These are phyloP conservation scores for Wilcoxina mikolae DNA, from an alignment of 495 filamentous ascomycete genomes.

Conservation along the genomic window DNA sequence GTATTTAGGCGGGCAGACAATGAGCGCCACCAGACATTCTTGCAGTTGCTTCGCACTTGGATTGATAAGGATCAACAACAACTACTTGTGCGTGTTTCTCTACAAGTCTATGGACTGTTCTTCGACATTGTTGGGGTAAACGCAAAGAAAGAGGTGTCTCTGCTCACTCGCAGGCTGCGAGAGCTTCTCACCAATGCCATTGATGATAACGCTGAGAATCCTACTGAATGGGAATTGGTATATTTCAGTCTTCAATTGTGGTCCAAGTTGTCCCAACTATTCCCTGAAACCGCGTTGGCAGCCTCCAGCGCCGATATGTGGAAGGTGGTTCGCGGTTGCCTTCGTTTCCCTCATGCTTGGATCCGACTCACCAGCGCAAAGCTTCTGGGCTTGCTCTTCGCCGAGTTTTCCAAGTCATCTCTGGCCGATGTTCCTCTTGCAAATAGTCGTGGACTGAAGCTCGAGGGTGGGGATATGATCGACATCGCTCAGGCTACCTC, in stretches of 20 bases:
- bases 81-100: constrained; percentile 51
- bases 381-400: constrained; percentile 61
- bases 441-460: constrained; percentile 53
- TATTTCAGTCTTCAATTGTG: constrained; percentile 57
- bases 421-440: constrained; percentile 45
- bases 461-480: constrained; percentile 50
- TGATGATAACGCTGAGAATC: constrained; percentile 33
- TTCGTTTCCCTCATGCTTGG: constrained; percentile 57
- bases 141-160: constrained; percentile 24
- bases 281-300: constrained; percentile 47
- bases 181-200: constrained; percentile 35
- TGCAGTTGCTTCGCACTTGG: constrained; percentile 60
- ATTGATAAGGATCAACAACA: constrained; percentile 53
- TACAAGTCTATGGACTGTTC: constrained; percentile 71
- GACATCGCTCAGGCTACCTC: constrained; percentile 49
- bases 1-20: constrained; percentile 64
- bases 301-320: constrained; percentile 45
- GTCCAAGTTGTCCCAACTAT: constrained; percentile 50
- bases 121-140: constrained; percentile 50
- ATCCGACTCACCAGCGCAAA: constrained; percentile 63
- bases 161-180: constrained; percentile 32
- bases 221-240: constrained; percentile 59
- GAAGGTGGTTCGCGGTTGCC: constrained; percentile 45
- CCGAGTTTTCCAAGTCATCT: constrained; percentile 56
- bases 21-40: constrained; percentile 52